Evolutionary conservation across 2,329 filamentous ascomycete genomes (phyloP).

Genomic region (Ramichloridium luteum): DNA sequence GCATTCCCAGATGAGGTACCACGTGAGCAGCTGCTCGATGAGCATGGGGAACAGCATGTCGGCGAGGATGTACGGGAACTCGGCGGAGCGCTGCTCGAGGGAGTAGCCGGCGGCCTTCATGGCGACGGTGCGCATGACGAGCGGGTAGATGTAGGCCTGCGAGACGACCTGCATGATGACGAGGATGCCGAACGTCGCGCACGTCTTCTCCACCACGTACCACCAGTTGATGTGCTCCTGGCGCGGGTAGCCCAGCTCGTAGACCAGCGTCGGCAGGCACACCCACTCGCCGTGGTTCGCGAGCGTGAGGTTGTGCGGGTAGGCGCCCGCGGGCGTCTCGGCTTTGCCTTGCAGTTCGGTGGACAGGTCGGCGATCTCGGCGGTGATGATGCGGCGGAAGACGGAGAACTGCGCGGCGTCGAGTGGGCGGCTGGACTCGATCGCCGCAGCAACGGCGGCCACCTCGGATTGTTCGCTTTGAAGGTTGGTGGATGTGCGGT

Average conservation of each 20-base stretch:
- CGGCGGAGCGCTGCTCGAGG: conserved; percentile 46
- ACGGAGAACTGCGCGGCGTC: conserved; percentile 49
- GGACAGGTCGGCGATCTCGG: conserved; percentile 51
- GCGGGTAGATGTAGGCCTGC: conserved; percentile 65
- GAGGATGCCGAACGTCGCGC: conserved; percentile 59
- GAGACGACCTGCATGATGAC: conserved; percentile 67
- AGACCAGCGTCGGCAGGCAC: conserved; percentile 62
- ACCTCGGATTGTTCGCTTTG: conserved; percentile 43
- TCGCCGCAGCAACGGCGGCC: conserved; percentile 47
- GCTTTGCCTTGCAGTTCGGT: conserved; percentile 55
- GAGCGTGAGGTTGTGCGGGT: conserved; percentile 57
- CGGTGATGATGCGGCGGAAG: conserved; percentile 54
- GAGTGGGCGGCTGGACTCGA: conserved; percentile 49
- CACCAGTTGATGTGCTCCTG: conserved; percentile 57
- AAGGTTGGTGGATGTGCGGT: conserved; percentile 33
- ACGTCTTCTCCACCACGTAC: conserved; percentile 61
- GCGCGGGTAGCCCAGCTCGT: conserved; percentile 69
- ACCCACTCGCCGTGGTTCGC: conserved; percentile 60
- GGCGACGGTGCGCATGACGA: conserved; percentile 52
- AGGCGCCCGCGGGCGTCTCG: conserved; percentile 38
- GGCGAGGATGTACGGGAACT: conserved; percentile 63
- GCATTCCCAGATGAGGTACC: conserved; percentile 68
- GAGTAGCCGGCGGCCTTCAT: conserved; percentile 57
- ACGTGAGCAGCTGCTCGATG: conserved; percentile 63
- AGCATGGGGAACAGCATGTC: conserved; percentile 69